These are phyloP conservation scores for Flaveria ramosissima DNA, from an alignment of 129 eudicot species.

Conservation along the genomic window DNA sequence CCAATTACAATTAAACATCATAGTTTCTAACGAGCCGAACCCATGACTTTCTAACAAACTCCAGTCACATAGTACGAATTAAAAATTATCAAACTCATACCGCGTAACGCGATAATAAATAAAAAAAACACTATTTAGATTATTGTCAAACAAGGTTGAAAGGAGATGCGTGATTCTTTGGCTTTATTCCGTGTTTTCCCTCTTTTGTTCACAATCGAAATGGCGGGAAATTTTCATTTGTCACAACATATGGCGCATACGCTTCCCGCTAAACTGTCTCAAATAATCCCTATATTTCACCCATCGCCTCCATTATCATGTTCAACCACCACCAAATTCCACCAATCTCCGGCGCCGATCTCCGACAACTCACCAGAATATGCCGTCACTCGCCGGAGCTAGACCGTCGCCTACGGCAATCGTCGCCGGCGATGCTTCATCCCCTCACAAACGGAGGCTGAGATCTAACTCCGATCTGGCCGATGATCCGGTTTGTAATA, in stretches of 20 bases:
- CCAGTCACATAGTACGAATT: no score
- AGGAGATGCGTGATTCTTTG: neutral
- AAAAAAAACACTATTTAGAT: no score
- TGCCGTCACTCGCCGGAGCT: slow-evolving; percentile 64
- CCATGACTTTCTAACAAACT: no score
- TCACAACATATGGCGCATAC: slow-evolving; percentile 6
- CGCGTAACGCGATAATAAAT: no score
- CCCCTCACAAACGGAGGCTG: slow-evolving; percentile 60
- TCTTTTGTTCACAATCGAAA: neutral
- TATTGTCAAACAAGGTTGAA: neutral
- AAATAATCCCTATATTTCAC: slow-evolving; percentile 26
- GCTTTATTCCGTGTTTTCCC: neutral
- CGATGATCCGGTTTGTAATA: slow-evolving; percentile 26
- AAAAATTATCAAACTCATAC: no score
- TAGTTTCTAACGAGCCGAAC: no score
- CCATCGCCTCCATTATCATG: slow-evolving; percentile 20
- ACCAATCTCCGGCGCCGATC: neutral
- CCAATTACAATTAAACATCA: no score
- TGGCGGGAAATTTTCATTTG: slow-evolving; percentile 32
- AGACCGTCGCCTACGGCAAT: slow-evolving; percentile 35
- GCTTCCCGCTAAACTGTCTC: slow-evolving; percentile 29
- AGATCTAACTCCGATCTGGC: slow-evolving; percentile 55
- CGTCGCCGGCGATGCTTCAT: slow-evolving; percentile 29
- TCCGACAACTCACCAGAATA: slow-evolving; percentile 21
- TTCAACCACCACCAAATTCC: neutral